Percentiles rank a stretch among this genome's conserved stretches.
Conservation (phyloP, 2,329 filamentous ascomycete species). For the Gremmenia infestans region DNA sequence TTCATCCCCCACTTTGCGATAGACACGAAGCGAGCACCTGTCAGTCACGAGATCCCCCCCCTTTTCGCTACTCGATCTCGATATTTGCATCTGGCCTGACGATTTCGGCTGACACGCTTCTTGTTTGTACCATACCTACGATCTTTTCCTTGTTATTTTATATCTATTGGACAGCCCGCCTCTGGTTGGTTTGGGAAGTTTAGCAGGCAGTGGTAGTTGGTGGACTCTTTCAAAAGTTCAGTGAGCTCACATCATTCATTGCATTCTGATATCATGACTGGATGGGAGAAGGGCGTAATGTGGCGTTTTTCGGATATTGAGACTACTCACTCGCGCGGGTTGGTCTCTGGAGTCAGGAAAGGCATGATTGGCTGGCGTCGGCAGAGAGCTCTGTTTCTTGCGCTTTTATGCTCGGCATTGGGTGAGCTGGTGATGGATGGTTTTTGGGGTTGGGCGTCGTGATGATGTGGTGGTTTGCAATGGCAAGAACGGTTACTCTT, state of each 20-base stretch:
- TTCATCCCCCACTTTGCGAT: constrained; percentile 23
- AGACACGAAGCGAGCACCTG: constrained; percentile 23
- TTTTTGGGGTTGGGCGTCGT: constrained; percentile 10
- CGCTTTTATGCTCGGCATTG: constrained; percentile 19
- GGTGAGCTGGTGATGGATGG: background rate
- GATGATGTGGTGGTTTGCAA: constrained; percentile 7
- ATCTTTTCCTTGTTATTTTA: constrained; percentile 26
- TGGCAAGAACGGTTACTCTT: constrained; percentile 7
- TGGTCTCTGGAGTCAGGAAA: constrained; percentile 22
- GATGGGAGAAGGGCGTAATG: constrained; percentile 23
- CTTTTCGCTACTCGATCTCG: constrained; percentile 18
- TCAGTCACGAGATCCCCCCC: constrained; percentile 16
- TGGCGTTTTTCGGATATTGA: constrained; percentile 21
- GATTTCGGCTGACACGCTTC: constrained; percentile 19
- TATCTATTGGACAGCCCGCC: constrained; percentile 16
- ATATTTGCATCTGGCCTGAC: constrained; percentile 17
- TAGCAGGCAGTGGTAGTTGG: constrained; percentile 18
- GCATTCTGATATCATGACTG: constrained; percentile 29
- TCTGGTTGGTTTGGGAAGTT: constrained; percentile 22
- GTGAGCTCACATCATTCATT: constrained; percentile 16
- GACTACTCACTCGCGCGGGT: constrained; percentile 20
- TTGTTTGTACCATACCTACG: constrained; percentile 31
- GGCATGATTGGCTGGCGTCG: constrained; percentile 27
- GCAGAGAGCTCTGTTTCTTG: constrained; percentile 26
- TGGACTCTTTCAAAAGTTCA: constrained; percentile 26